Evolutionary conservation across 257 asterid genomes (phyloP).

Genomic region (Haberlea rhodopensis): DNA sequence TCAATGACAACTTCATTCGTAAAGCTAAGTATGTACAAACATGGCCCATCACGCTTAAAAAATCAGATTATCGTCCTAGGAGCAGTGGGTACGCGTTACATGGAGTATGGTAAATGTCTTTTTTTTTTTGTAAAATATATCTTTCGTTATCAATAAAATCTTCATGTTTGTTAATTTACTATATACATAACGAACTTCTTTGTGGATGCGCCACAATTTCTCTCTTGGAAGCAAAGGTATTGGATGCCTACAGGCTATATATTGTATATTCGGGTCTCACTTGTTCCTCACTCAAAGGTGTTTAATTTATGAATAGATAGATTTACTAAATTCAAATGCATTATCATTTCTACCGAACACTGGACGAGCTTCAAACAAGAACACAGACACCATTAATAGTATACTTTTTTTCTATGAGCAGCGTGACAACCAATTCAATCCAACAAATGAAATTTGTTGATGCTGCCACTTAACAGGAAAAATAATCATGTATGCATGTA

Average conservation of each 20-base stretch:
- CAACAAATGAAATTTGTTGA: conserved; percentile 23
- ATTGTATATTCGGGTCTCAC: conserved; percentile 38
- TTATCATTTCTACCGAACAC: conserved; percentile 45
- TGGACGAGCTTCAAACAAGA: conserved; percentile 17
- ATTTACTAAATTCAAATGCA: conserved; percentile 14
- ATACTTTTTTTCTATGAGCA: conserved; percentile 7
- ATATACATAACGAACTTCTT: too few species aligned
- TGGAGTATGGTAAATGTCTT: too few species aligned
- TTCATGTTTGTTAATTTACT: too few species aligned
- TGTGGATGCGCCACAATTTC: conserved; percentile 9
- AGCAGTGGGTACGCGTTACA: too few species aligned
- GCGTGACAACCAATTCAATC: conserved; percentile 27
- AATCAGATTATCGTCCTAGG: too few species aligned
- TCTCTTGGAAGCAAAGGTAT: conserved; percentile 66
- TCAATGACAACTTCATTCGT: too few species aligned
- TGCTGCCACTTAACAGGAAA: neutral
- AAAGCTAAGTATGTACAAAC: too few species aligned
- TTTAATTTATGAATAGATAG: conserved; percentile 20
- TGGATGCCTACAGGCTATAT: conserved; percentile 4
- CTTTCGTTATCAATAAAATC: too few species aligned
- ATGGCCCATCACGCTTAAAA: too few species aligned
- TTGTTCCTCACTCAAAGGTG: conserved; percentile 60
- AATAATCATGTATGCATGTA: neutral
- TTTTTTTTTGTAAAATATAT: too few species aligned
- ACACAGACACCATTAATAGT: conserved; percentile 7